These are phyloP conservation scores for Tagetes patula DNA, from an alignment of 129 eudicot genomes.

Conservation along the genomic window DNA sequence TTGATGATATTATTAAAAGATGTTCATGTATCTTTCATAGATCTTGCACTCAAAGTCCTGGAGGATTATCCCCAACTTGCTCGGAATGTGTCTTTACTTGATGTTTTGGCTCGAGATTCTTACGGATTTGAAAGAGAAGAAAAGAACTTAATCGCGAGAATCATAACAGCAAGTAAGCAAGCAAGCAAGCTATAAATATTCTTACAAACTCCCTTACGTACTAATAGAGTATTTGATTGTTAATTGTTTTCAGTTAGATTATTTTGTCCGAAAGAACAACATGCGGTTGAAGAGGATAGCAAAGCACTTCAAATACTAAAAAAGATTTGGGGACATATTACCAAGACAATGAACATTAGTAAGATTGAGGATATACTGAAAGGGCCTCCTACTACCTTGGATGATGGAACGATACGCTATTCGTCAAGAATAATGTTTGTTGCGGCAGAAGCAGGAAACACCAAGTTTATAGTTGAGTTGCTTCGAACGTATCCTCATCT, in stretches of 20 bases:
- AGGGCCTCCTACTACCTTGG: too few relatives aligned
- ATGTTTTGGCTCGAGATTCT: slow-evolving; percentile 28
- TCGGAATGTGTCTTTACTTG: slow-evolving; percentile 11
- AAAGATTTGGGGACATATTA: slow-evolving; percentile 12
- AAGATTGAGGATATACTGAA: slow-evolving; percentile 7
- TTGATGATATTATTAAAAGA: not conserved
- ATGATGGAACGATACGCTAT: too few relatives aligned
- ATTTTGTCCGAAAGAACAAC: not conserved
- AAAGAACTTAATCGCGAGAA: not conserved
- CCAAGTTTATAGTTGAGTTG: slow-evolving; percentile 21
- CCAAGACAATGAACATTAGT: not conserved
- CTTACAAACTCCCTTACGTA: not conserved
- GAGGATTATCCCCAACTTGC: not conserved
- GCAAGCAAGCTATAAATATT: not conserved
- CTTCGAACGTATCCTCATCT: slow-evolving; percentile 26
- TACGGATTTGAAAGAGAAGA: not conserved
- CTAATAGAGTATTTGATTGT: not conserved
- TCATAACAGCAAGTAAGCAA: not conserved
- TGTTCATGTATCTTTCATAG: not conserved
- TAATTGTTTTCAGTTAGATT: not conserved
- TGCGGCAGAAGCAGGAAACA: slow-evolving; percentile 31
- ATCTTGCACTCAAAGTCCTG: slow-evolving; percentile 27
- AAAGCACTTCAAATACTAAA: slow-evolving; percentile 2
- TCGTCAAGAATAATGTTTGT: slow-evolving; percentile 2
- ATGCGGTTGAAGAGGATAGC: not conserved